Evolutionary conservation across 2,329 filamentous ascomycete species (phyloP).

Genomic region (Phyllosticta citribraziliensis): DNA sequence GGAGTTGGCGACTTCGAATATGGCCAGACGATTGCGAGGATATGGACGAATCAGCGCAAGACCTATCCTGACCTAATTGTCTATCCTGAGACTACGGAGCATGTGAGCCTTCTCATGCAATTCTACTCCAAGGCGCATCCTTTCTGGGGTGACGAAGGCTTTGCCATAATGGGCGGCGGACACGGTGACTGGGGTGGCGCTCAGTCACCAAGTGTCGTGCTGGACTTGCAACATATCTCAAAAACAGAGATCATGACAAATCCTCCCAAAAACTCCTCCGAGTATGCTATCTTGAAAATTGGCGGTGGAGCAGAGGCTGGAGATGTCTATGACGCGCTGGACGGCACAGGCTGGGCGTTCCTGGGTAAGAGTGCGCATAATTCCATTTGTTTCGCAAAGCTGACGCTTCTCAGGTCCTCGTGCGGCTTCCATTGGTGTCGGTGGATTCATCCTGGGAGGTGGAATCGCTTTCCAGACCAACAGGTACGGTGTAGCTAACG

Average conservation of each 20-base stretch:
- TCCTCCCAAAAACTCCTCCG: conserved; percentile 1
- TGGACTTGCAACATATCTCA: background rate
- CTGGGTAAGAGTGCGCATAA: background rate
- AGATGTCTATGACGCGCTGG: conserved; percentile 24
- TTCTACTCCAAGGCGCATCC: conserved; percentile 5
- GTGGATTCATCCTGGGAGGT: conserved; percentile 22
- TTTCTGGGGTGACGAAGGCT: conserved; percentile 1
- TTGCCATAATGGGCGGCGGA: conserved; percentile 8
- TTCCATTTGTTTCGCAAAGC: background rate
- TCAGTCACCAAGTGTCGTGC: conserved; percentile 6
- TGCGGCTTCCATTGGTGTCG: conserved; percentile 20
- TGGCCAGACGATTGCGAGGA: conserved; percentile 1
- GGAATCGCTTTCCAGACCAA: conserved; percentile 20
- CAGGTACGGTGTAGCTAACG: conserved; percentile 17
- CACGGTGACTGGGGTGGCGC: conserved; percentile 4
- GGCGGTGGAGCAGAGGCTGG: conserved; percentile 23
- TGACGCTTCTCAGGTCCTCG: conserved; percentile 16
- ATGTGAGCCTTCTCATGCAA: conserved; percentile 6
- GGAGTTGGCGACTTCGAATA: background rate
- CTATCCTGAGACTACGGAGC: conserved; percentile 3
- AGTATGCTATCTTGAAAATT: conserved; percentile 1
- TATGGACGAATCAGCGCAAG: conserved; percentile 7
- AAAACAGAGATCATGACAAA: background rate
- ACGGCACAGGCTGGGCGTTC: conserved; percentile 11
- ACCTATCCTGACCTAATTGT: conserved; percentile 3